Base-by-base conservation (phyloP, 2,329 filamentous ascomycete species). In the Aureobasidium sp. region DNA sequence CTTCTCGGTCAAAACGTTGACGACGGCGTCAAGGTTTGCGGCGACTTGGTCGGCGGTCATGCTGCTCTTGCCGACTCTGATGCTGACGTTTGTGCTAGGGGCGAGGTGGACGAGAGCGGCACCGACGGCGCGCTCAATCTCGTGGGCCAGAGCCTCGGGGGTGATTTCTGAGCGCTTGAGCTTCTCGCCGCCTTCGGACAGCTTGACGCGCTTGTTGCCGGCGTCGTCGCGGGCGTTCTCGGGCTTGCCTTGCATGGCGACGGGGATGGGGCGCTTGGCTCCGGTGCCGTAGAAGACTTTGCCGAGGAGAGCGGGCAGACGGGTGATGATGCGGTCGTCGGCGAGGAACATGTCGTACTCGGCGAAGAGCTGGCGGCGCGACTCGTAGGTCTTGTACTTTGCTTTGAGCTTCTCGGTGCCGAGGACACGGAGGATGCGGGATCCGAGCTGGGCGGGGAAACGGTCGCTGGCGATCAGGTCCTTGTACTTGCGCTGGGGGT, bases 311-410 rank as follows among this genome's bases (percentile, higher is more conserved):
- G 84, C 83, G 62, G 92, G 90, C 63, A 97, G 81, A 63, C 82
- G 79, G 63, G 82, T 83, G 65, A 86, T 78, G 61, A 99, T 89
- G 53, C 94, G 83, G 71, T 96, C 90, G 73, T 99, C 94, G 58
- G 89, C 93, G 62, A 99, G 82, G 78, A 99, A 97, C 61, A 97
- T 79, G 73, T 97, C 94, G 75, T 97, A 91, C 74, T 96, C 90
- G 48, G 85, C 79, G 65, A 88, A 83, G 39, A 99, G 83, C 74
- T 94, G 90, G 66, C 94, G 83, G 75, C 90, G 86, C 59, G 85
- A 86, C 78, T 99, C 94, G 76, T 90, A 99, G 64, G 89, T 85
- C 79, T 89, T 87, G 82, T 89, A 97, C 78, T 94, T 93, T 68
- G 87, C 83, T 78, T 93, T 93, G 69, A 99, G 81, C 76, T 97